Base-by-base conservation (phyloP, 305 asterid species). In the Solanum hybrid region DNA sequence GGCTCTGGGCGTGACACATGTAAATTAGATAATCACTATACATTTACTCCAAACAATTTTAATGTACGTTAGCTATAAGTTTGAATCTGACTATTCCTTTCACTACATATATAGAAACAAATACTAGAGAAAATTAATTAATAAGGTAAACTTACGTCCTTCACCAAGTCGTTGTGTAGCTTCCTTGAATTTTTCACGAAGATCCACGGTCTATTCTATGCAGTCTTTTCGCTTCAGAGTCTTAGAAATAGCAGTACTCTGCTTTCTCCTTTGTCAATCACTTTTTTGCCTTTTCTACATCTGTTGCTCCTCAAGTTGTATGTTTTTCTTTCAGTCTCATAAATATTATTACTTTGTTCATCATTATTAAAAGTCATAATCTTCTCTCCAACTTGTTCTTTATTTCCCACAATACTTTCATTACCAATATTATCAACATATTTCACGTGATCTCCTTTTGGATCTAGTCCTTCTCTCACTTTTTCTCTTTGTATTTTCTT, bases 131-230 rank as follows among this genome's bases (percentile, higher is more conserved):
- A 89, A 36, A 9, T 8, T 8, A 73, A 88, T 8, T 76, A 24
- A 51, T 16, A 51, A 36, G 42, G 64, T 82, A 29, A 31, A 29
- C 94, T 7, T 93, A 93, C 99, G 0, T 39, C 86, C 67, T 81
- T 10, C 26, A 64, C 1, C 28, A 22, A 95, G 97, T 26, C 76
- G 57, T 14, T 1, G 26, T 26, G 93, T 89, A n/a, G 94, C 97
- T 28, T 86, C 89, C 87, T 90, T 83, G 89, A 95, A 95, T 61
- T 92, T 94, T 1, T 13, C 42, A 79, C 94, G 97, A 69, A 96
- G 98, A 28, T 95, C 96, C 1, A 46, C 24, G 6, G 95, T 94
- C 98, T 98, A 96, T 34, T 92, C 93, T 0, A 90, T 83, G 28
- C 18, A 28, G 1, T 16, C 18, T 3, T 46, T 83, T 28, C 3